Percentiles rank a stretch among this genome's conserved stretches.
Evolutionary conservation across 2,329 filamentous ascomycete genomes (phyloP).

Genomic region (Bipolaris zeicola): DNA sequence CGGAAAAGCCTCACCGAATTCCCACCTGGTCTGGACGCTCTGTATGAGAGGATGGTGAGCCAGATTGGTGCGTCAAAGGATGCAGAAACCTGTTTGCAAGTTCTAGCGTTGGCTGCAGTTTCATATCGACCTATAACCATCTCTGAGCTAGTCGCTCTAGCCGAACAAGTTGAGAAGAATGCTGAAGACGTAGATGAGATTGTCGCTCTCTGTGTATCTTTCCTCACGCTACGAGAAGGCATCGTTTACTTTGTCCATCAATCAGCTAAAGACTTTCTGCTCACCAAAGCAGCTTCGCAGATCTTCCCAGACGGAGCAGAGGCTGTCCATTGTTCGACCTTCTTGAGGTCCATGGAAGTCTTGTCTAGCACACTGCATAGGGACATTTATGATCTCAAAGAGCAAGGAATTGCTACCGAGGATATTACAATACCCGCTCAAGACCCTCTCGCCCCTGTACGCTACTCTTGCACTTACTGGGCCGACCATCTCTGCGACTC

Average conservation of each 20-base stretch:
- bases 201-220: conserved; percentile 47
- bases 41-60: conserved; percentile 51
- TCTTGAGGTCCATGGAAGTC: not conserved
- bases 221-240: conserved; percentile 11
- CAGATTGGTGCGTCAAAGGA: conserved; percentile 40
- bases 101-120: conserved; percentile 43
- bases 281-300: not conserved
- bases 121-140: conserved; percentile 49
- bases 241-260: not conserved
- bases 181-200: conserved; percentile 20
- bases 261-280: conserved; percentile 47
- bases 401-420: not conserved
- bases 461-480: conserved; percentile 43
- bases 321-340: not conserved
- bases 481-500: conserved; percentile 37
- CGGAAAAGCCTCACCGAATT: conserved; percentile 30
- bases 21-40: conserved; percentile 44
- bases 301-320: conserved; percentile 16
- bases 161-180: conserved; percentile 14
- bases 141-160: conserved; percentile 40
- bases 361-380: not conserved
- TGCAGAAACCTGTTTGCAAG: conserved; percentile 37
- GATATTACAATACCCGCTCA: not conserved
- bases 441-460: conserved; percentile 31
- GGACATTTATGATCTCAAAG: not conserved